These are phyloP conservation scores for Rhododendron kiyosumense DNA, from an alignment of 148 eudicot genomes.

Conservation along the genomic window DNA sequence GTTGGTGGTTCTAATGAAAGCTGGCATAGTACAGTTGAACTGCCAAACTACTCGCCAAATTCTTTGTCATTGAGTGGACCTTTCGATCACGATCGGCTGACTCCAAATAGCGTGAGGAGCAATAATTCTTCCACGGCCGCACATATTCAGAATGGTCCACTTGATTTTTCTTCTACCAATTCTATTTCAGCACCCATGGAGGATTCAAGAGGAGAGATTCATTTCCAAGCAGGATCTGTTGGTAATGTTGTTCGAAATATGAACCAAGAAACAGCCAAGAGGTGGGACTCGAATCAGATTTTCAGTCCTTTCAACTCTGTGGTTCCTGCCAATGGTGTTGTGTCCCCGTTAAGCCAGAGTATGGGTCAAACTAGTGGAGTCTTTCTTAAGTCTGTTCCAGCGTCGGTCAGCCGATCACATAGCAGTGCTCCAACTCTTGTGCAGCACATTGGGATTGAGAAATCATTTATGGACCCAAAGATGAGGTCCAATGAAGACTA, in stretches of 20 bases:
- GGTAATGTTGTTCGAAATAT: constrained; percentile 18
- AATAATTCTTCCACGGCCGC: constrained; percentile 19
- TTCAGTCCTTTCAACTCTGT: constrained; percentile 24
- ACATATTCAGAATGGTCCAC: constrained; percentile 24
- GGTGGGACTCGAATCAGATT: constrained; percentile 34
- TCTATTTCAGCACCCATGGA: constrained; percentile 36
- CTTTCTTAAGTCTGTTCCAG: constrained; percentile 14
- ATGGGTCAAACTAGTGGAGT: constrained; percentile 24
- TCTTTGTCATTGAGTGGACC: constrained; percentile 19
- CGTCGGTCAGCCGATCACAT: constrained; percentile 22
- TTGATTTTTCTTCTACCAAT: constrained; percentile 25
- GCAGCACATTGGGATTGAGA: constrained; percentile 35
- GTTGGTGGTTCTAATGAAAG: constrained; percentile 24
- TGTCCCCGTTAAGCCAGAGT: constrained; percentile 23
- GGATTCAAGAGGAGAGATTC: constrained; percentile 30
- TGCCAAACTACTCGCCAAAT: constrained; percentile 23
- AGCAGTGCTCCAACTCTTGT: constrained; percentile 18
- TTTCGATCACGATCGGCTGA: constrained; percentile 21
- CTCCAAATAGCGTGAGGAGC: constrained; percentile 15
- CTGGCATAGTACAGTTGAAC: constrained; percentile 16
- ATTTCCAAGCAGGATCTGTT: constrained; percentile 22
- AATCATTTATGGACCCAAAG: constrained; percentile 22
- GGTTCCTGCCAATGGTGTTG: constrained; percentile 16
- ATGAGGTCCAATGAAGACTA: constrained; percentile 40
- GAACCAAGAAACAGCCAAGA: constrained; percentile 18